Conservation (phyloP, 2,329 filamentous ascomycete species). For the Penicillium hordei region DNA sequence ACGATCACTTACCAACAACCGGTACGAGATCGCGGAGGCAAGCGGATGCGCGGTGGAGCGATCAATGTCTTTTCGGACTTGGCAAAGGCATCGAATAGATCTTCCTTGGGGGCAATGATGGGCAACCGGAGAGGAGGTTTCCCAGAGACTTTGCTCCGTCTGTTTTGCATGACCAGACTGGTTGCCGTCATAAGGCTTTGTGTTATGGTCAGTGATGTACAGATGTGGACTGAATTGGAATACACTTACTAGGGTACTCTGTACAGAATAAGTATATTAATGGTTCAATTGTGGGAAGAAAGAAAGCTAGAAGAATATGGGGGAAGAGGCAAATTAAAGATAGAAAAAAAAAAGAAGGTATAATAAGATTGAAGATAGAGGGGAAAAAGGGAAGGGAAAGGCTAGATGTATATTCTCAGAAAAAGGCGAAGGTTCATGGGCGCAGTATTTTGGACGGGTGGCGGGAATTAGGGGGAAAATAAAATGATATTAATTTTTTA, state of each 20-base stretch:
- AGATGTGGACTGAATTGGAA: conserved; percentile 11
- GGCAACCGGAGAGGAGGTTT: conserved; percentile 43
- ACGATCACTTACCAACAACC: conserved; percentile 51
- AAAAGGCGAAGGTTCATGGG: conserved; percentile 20
- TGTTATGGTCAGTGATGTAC: conserved; percentile 5
- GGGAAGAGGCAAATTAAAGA: background rate
- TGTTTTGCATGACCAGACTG: conserved; percentile 39
- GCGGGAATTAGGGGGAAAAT: background rate
- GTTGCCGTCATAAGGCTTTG: conserved; percentile 34
- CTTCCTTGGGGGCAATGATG: conserved; percentile 48
- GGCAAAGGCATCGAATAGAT: conserved; percentile 27
- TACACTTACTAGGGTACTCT: background rate
- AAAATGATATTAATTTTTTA: background rate
- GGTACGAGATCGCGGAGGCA: conserved; percentile 55
- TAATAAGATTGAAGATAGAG: background rate
- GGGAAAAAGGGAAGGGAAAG: background rate
- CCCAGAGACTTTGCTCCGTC: conserved; percentile 37
- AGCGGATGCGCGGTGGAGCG: conserved; percentile 44
- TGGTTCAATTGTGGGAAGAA: background rate
- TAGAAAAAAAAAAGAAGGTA: background rate
- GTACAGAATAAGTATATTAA: background rate
- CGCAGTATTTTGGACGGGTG: conserved; percentile 7
- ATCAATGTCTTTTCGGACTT: conserved; percentile 35
- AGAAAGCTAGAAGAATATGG: background rate
- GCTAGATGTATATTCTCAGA: background rate